These are phyloP conservation scores for Calonectria ilicicola DNA, from an alignment of 2,329 filamentous ascomycete species.

Conservation along the genomic window DNA sequence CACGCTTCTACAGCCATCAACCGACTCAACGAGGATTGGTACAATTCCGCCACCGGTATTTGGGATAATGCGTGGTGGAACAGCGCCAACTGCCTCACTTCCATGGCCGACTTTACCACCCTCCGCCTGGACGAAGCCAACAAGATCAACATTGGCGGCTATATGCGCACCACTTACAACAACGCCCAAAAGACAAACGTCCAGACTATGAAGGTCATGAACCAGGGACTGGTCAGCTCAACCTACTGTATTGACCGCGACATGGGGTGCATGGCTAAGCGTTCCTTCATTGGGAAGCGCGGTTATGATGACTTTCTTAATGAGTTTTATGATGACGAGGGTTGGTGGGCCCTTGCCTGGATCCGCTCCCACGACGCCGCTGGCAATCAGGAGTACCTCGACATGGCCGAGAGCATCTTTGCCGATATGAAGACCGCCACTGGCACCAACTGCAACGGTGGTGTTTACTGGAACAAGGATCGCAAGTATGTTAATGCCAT, in stretches of 20 bases:
- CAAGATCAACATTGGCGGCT: conserved; percentile 51
- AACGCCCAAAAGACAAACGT: conserved; percentile 56
- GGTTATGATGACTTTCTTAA: conserved; percentile 59
- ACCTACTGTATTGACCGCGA: conserved; percentile 49
- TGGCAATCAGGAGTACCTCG: conserved; percentile 62
- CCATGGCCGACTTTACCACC: conserved; percentile 66
- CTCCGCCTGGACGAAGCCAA: conserved; percentile 50
- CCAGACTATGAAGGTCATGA: conserved; percentile 53
- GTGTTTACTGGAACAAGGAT: conserved; percentile 69
- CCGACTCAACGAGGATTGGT: conserved; percentile 68
- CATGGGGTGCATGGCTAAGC: conserved; percentile 47
- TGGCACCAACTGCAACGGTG: conserved; percentile 62
- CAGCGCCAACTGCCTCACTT: conserved; percentile 74
- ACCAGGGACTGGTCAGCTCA: conserved; percentile 52
- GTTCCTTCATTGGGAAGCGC: conserved; percentile 48
- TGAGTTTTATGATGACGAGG: conserved; percentile 69
- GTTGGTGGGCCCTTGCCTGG: conserved; percentile 74
- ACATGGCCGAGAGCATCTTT: conserved; percentile 65
- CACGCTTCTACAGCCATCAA: conserved; percentile 50
- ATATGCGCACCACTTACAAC: conserved; percentile 59
- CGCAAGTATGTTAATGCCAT: conserved; percentile 65
- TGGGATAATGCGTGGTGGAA: conserved; percentile 82
- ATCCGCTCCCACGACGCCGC: conserved; percentile 69
- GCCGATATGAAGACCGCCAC: conserved; percentile 65
- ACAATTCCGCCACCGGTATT: conserved; percentile 69